A percentile compares a stretch with the other conserved stretches of the same genome.
These are phyloP conservation scores for Theileria sp. DNA, from an alignment of 169 alveolate genomes.

Conservation along the genomic window DNA sequence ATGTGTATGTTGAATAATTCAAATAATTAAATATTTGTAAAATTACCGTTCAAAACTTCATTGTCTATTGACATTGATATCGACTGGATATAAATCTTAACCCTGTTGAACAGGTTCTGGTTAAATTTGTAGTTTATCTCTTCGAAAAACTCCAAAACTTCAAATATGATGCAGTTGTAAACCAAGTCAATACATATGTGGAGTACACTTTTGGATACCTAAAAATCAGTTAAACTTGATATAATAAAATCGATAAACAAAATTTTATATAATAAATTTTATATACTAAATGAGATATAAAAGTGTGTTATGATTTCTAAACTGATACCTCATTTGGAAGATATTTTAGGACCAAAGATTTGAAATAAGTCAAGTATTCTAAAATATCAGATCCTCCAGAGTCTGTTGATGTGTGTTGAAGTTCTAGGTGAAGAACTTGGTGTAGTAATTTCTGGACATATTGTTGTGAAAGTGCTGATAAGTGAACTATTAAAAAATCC, in stretches of 20 bases:
- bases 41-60: neutral
- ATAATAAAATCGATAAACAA: neutral
- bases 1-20: neutral
- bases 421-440: conserved; percentile 7
- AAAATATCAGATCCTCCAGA: conserved; percentile 28
- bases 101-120: conserved; percentile 8
- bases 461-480: conserved; percentile 55
- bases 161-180: conserved; percentile 41
- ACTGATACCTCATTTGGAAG: conserved; percentile 34
- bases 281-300: neutral
- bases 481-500: conserved; percentile 49
- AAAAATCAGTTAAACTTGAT: neutral
- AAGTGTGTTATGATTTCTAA: neutral
- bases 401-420: conserved; percentile 5
- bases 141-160: conserved; percentile 49
- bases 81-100: neutral
- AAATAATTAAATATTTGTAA: too few relatives aligned
- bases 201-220: conserved; percentile 14
- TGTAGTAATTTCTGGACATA: conserved; percentile 38
- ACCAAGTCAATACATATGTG: conserved; percentile 31
- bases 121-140: conserved; percentile 45
- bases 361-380: conserved; percentile 3
- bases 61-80: neutral
- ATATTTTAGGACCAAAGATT: conserved; percentile 2
- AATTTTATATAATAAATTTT: too few relatives aligned